Base-by-base conservation (phyloP, 2,329 filamentous ascomycete genomes). In the Trichoderma oligosporum region DNA sequence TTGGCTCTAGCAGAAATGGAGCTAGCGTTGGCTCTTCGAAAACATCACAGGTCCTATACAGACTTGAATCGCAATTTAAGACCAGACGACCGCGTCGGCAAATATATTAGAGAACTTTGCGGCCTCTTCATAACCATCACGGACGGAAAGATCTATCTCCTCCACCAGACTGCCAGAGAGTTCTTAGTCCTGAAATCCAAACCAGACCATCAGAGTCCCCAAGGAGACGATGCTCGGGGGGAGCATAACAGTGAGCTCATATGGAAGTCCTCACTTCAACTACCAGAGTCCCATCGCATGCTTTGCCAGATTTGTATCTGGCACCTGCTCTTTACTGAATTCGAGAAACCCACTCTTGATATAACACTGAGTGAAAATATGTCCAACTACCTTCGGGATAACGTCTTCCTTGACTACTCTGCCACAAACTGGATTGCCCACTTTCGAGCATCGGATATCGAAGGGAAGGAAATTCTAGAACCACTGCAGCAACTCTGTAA, bases 51-150 rank as follows among this genome's bases (percentile, higher is more conserved):
- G 8, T 61, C 58, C 4, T 60, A 56, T 7, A 6, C 18, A 7
- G 51, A 61, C 8, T 39, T 66, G 6, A 27, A 60, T 1, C n/a
- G n/a, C n/a, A n/a, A n/a, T n/a, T n/a, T 57, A 0, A 44, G 39
- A 22, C 25, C 33, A 16, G 57, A 62, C 3, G 33, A 54, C 0
- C 59, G 60, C 1, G 60, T 66, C 24, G 20, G 38, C 3, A 11
- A 47, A 7, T 39, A 58, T 3, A 58, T 68, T 11, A 54, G 68
- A 16, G 58, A 67, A 3, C 49, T 60, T 0, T 74, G 70, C 54
- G 66, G 71, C 25, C 68, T 71, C 6, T 73, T 74, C 12, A 38
- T 67, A 8, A 57, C 54, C 0, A 25, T 65, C 2, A 54, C 46
- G 8, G 57, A 62, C 38, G 61, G 56, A 2, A 62, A 36, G 36